Conservation (phyloP, 1,139 yeast genomes). For the Chernovozyma sophiae-reginae region DNA sequence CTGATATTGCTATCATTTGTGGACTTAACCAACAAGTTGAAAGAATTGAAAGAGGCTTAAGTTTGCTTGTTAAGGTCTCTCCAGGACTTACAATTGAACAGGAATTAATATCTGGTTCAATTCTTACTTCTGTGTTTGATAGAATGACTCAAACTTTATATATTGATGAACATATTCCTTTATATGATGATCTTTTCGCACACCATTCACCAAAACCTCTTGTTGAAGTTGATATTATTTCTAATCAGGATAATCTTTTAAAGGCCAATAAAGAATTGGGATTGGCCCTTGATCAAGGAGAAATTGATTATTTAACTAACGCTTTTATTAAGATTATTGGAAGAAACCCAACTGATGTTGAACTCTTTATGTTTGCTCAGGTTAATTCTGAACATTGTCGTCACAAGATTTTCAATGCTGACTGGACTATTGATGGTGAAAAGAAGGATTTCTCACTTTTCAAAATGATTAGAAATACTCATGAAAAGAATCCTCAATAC, state of each 20-base stretch:
- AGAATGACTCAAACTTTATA: slow-evolving; percentile 88
- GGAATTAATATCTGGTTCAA: slow-evolving; percentile 36
- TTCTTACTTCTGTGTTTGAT: slow-evolving; percentile 75
- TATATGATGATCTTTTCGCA: slow-evolving; percentile 66
- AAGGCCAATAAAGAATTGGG: slow-evolving; percentile 84
- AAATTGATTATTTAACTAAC: slow-evolving; percentile 77
- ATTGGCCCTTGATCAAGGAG: slow-evolving; percentile 88
- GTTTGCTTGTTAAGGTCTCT: slow-evolving; percentile 65
- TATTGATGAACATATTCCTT: slow-evolving; percentile 53
- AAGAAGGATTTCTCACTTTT: slow-evolving; percentile 73
- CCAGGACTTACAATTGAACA: slow-evolving; percentile 62
- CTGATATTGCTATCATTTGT: slow-evolving; percentile 87
- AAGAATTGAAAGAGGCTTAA: slow-evolving; percentile 88
- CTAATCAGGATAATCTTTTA: slow-evolving; percentile 58
- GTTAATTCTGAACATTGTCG: slow-evolving; percentile 99
- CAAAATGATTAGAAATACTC: slow-evolving; percentile 96
- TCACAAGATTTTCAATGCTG: slow-evolving; percentile 97
- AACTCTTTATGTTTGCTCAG: slow-evolving; percentile 98
- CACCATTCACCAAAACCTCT: slow-evolving; percentile 84
- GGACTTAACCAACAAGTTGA: slow-evolving; percentile 69
- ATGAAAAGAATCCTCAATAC: slow-evolving; percentile 69
- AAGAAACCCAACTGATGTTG: slow-evolving; percentile 97
- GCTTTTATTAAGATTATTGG: slow-evolving; percentile 74
- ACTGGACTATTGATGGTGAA: slow-evolving; percentile 91
- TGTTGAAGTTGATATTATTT: slow-evolving; percentile 62